Evolutionary conservation across 495 filamentous ascomycete genomes (phyloP).

Genomic region (Mytilinidion resinicola): DNA sequence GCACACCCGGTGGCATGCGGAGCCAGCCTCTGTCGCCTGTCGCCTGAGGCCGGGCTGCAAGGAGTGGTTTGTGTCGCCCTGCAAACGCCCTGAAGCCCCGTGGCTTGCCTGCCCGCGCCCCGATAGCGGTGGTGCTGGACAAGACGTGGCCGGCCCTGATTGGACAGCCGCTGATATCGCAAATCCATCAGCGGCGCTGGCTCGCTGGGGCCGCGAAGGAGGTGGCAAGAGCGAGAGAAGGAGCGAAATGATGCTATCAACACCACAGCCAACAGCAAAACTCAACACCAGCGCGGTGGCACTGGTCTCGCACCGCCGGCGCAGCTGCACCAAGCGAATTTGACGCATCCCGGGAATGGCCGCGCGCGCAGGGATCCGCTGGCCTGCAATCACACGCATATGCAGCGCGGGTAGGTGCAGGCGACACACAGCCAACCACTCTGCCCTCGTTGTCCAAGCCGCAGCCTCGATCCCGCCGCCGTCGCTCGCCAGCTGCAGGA

Average conservation of each 20-base stretch:
- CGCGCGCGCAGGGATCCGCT: conserved; percentile 14
- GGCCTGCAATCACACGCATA: conserved; percentile 27
- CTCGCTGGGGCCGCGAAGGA: neutral
- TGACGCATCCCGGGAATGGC: conserved; percentile 3
- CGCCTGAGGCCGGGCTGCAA: conserved; percentile 23
- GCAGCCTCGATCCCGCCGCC: conserved; percentile 7
- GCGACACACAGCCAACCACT: conserved; percentile 23
- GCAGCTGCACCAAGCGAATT: neutral
- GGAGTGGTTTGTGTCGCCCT: conserved; percentile 26
- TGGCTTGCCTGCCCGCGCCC: conserved; percentile 14
- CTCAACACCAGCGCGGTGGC: neutral
- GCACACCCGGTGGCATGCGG: conserved; percentile 6
- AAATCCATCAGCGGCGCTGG: conserved; percentile 17
- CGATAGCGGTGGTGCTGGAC: conserved; percentile 24
- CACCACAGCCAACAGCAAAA: neutral
- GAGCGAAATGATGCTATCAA: neutral
- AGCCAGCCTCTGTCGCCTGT: neutral
- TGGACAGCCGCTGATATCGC: conserved; percentile 15
- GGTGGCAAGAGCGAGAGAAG: neutral
- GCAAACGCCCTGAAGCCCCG: conserved; percentile 15
- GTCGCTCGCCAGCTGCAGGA: conserved; percentile 28
- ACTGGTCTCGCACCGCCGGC: neutral
- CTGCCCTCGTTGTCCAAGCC: neutral
- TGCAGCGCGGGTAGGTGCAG: conserved; percentile 30
- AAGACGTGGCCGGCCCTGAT: conserved; percentile 27